Base-by-base conservation (phyloP, 2,329 filamentous ascomycete genomes). In the Parafenestella ontariensis region DNA sequence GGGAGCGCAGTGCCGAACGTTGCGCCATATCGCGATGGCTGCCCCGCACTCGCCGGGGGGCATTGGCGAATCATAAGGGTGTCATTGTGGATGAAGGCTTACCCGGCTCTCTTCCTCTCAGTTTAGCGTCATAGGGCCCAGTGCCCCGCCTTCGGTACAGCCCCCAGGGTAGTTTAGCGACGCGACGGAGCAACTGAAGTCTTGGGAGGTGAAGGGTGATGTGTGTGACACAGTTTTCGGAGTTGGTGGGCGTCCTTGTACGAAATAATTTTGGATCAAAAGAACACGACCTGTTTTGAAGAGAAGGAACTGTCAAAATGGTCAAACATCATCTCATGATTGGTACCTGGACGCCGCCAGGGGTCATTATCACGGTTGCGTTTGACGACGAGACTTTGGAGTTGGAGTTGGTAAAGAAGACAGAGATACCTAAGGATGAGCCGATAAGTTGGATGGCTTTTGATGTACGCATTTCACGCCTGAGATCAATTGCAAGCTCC, bases 381-480 rank as follows among this genome's bases (percentile, higher is more conserved):
- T 96, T 96, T 72, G 90, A 96, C 78, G 91, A 94, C 65, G 89
- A 93, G 76, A 86, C 85, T 34, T 79, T 92, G 61, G 88, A 87
- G 6, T 78, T 96, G 56, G 84, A 88, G 63, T 77, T 95, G 69
- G 79, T 96, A 70, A 92, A 94, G 79, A 87, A 89, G 66, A 95
- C 91, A 1, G 86, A 87, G 54, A 95, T 96, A 52, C 89, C 91
- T 4, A 78, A 89, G 47, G 89, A 94, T 61, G 91, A 96, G 77
- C 90, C 92, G 7, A 95, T 96, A 63, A 96, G 91, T 55, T 96
- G 92, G 92, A 94, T 96, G 89, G 89, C 91, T 15, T 94, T 96
- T 70, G 89, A 91, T 74, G 90, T 92, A 80, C 78, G 88, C 56
- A 28, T 26, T 11, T 44, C 34, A 42, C 33, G 18, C 7, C 10